Evolutionary conservation across 352 stramenopile genomes (phyloP), one percentile per base, ranked within the genome.

Genomic region (Globisporangium spiculum): DNA sequence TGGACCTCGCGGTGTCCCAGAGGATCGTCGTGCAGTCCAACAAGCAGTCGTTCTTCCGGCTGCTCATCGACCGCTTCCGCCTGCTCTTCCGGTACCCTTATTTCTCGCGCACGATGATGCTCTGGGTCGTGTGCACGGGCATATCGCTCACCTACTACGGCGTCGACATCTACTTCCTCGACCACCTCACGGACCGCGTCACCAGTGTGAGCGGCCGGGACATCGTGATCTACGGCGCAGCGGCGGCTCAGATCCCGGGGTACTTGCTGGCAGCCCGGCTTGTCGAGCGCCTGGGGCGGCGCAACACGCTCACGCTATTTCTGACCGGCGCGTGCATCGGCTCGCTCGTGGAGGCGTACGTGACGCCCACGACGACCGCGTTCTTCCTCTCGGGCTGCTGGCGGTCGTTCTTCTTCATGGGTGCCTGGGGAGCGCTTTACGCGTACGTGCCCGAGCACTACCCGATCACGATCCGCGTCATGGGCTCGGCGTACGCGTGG

Each of bases 361-460:
- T 67, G 48, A 52, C 61, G 61, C 27, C 52, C 1, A 56, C 72
- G 66, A 53, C 70, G 30, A 9, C 34, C 26, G n/a, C 61, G 52
- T 48, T 67, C 12, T 50, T 67, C 20, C 61, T 67, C 20, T 57
- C 59, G 57, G 61, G 71, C 24, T 70, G 66, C 18, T 71, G 67
- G 41, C 53, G 71, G 10, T 67, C 32, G 59, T 69, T 54, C 67
- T 65, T 65, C 24, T 65, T 56, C 59, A 65, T 65, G 59, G 59
- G 59, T 1, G 59, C 59, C 24, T 65, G 59, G 59, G 59, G 67
- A 0, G 55, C 73, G 22, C 71, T 74, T 27, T 65, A 65, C 24
- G 71, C 71, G n/a, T 76, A 75, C 68, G 73, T 69, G 38, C 71
- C 71, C 8, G 71, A 76, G 54, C 74, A 76, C 65, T 76, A 76